These are phyloP conservation scores for Erythrophleum fordii DNA, from an alignment of 306 rosid species.

Conservation along the genomic window DNA sequence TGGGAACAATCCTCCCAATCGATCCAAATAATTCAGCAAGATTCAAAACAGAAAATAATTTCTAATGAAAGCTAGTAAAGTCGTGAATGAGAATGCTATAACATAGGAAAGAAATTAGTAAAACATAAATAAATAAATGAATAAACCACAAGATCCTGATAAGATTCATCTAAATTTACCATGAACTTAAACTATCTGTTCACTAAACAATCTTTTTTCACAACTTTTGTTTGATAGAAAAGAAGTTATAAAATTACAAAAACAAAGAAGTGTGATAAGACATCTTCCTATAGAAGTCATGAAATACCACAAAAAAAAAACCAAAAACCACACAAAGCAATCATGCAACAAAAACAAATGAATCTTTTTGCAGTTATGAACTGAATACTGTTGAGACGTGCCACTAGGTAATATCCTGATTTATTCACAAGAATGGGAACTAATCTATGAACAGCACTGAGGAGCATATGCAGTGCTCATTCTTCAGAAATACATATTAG, in stretches of 20 bases:
- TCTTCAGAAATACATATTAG: background rate
- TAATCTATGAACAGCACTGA: background rate
- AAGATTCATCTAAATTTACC: background rate
- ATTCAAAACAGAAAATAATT: no score
- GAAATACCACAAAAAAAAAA: background rate
- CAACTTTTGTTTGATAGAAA: background rate
- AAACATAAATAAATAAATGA: no score
- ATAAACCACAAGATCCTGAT: background rate
- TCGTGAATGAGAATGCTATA: no score
- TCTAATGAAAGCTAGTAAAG: no score
- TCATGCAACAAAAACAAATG: no score
- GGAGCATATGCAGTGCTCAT: constrained; percentile 6
- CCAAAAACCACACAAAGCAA: no score
- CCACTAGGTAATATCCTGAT: background rate
- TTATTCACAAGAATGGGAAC: background rate
- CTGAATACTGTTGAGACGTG: background rate
- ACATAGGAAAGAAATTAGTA: no score
- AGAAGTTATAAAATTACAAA: background rate
- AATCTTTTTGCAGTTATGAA: no score
- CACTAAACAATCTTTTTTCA: background rate
- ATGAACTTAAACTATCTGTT: background rate
- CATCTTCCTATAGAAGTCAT: background rate
- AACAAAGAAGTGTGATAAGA: background rate
- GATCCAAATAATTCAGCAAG: no score
- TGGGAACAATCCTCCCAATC: no score